phyloP scores from a whole-genome alignment of 495 filamentous ascomycete genomes.

The Ramalina peruviana region DNA sequence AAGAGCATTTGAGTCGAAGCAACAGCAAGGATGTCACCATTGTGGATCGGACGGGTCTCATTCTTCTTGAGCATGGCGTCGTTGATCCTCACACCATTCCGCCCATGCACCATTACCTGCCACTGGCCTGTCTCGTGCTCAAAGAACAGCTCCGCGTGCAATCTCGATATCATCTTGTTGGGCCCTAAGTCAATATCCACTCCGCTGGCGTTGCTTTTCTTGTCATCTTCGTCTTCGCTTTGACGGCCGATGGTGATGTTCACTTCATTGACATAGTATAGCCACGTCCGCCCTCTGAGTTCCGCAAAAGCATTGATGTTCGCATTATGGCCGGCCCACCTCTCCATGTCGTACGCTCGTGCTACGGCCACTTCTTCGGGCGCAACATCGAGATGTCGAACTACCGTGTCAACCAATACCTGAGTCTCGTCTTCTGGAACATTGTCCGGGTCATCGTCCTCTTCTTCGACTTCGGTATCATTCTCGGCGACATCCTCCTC shows the following conservation, averaged over 20 bases:
- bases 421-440: slow-evolving; percentile 34
- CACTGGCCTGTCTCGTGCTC: slow-evolving; percentile 54
- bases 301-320: slow-evolving; percentile 85
- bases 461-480: slow-evolving; percentile 4
- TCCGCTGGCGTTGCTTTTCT: slow-evolving; percentile 28
- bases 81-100: slow-evolving; percentile 79
- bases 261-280: slow-evolving; percentile 75
- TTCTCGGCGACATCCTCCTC: slow-evolving; percentile 3
- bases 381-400: slow-evolving; percentile 49
- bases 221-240: slow-evolving; percentile 40
- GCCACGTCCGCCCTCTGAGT: slow-evolving; percentile 84
- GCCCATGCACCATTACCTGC: slow-evolving; percentile 74
- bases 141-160: slow-evolving; percentile 77
- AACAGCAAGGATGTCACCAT: slow-evolving; percentile 81
- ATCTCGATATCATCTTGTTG: slow-evolving; percentile 77
- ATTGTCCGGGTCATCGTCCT: slow-evolving; percentile 19
- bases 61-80: slow-evolving; percentile 51
- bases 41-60: slow-evolving; percentile 48
- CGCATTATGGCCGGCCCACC: slow-evolving; percentile 28
- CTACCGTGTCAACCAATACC: slow-evolving; percentile 59
- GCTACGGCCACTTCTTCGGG: slow-evolving; percentile 51
- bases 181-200: slow-evolving; percentile 91
- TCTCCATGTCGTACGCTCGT: slow-evolving; percentile 52
- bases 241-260: slow-evolving; percentile 74
- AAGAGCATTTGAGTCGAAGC: slow-evolving; percentile 96